Percentiles rank a stretch among this genome's conserved stretches.
Conservation (phyloP, 2,329 filamentous ascomycete species). For the Colletotrichum tamarilloi region DNA sequence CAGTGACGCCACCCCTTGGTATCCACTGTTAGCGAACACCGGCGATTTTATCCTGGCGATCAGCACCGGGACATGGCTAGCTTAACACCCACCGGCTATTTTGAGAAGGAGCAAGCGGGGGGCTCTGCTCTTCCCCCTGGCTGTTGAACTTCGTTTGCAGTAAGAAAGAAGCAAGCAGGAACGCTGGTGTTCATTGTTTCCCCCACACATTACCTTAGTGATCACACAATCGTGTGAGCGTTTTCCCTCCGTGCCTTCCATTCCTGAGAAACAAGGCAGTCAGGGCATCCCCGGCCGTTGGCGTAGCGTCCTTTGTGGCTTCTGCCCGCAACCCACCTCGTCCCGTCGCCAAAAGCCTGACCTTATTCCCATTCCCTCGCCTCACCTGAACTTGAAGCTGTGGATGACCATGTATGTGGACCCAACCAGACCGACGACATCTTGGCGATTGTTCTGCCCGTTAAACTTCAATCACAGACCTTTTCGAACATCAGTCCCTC, state of each 20-base stretch:
- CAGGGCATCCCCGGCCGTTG: conserved; percentile 4
- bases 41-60: conserved; percentile 14
- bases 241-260: neutral
- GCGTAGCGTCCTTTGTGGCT: neutral
- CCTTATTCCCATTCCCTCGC: conserved; percentile 1
- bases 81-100: conserved; percentile 21
- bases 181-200: neutral
- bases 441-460: neutral
- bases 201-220: neutral
- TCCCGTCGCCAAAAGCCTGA: neutral
- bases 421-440: neutral
- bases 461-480: conserved; percentile 13
- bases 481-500: neutral
- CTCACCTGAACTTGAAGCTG: conserved; percentile 34
- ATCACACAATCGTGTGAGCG: neutral
- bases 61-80: conserved; percentile 19
- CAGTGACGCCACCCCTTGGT: conserved; percentile 6
- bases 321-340: neutral
- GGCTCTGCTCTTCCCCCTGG: neutral
- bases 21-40: conserved; percentile 23
- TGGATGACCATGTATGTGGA: neutral
- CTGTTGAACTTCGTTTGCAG: conserved; percentile 2
- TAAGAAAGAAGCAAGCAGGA: neutral
- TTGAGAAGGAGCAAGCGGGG: neutral
- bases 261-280: neutral